A percentile compares a stretch with the other conserved stretches of the same genome.
phyloP scores from a whole-genome alignment of 2,329 filamentous ascomycete species.

The Chrysoporthe cubensis region DNA sequence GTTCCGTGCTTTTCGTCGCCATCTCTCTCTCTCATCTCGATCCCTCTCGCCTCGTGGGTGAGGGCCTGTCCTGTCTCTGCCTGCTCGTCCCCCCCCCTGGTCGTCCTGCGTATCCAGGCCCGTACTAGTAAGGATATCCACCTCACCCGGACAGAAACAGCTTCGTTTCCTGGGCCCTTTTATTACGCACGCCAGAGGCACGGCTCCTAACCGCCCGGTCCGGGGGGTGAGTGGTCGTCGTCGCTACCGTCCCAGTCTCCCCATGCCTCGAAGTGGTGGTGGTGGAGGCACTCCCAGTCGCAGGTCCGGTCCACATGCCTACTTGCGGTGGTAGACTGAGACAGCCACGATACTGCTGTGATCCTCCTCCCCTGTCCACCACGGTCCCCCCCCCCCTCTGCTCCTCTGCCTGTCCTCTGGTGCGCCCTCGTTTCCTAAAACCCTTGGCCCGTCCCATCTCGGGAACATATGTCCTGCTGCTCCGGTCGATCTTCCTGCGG shows the following conservation, averaged over 20 bases:
- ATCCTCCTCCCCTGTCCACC: conserved; percentile 5
- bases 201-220: conserved; percentile 27
- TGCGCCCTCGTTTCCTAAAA: conserved; percentile 9
- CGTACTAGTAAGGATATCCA: conserved; percentile 3
- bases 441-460: conserved; percentile 22
- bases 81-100: not conserved
- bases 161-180: not conserved
- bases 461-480: conserved; percentile 2
- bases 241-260: conserved; percentile 17
- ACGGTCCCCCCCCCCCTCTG: too few relatives aligned
- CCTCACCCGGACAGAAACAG: conserved; percentile 2
- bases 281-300: conserved; percentile 21
- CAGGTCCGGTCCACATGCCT: conserved; percentile 20
- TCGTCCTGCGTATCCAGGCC: not conserved
- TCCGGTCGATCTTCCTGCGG: conserved; percentile 23
- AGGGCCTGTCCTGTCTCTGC: not conserved
- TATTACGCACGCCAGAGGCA: conserved; percentile 23
- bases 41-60: conserved; percentile 10
- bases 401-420: not conserved
- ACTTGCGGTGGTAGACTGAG: not conserved
- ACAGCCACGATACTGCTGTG: not conserved
- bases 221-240: not conserved
- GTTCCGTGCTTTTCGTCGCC: not conserved
- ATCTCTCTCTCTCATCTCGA: not conserved
- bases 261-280: not conserved